phyloP scores from a whole-genome alignment of 2,329 filamentous ascomycete genomes.

The Chlorencoelia australis region DNA sequence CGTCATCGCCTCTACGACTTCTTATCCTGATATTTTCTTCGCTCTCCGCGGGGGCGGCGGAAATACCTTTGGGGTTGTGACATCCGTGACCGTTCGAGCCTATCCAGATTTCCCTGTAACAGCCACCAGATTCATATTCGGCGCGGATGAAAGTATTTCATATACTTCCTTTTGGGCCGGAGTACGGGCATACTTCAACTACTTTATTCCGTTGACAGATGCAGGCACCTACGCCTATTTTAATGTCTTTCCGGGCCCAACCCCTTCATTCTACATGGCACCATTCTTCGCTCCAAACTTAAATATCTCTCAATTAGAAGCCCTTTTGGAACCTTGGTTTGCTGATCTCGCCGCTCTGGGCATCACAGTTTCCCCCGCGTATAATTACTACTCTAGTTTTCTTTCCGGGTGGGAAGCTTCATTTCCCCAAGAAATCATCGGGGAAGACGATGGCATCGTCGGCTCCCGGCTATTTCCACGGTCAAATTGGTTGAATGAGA shows the following conservation, averaged over 20 bases:
- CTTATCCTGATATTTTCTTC: constrained; percentile 20
- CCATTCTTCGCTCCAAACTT: constrained; percentile 25
- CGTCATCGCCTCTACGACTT: constrained; percentile 12
- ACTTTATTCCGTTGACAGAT: constrained; percentile 32
- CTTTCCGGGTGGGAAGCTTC: constrained; percentile 28
- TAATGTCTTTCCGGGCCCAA: constrained; percentile 23
- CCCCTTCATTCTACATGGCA: constrained; percentile 6
- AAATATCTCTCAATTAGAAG: constrained; percentile 18
- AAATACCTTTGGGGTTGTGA: constrained; percentile 49
- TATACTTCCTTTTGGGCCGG: constrained; percentile 41
- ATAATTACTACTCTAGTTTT: constrained; percentile 21
- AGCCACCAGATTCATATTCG: constrained; percentile 35
- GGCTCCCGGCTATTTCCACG: constrained; percentile 34
- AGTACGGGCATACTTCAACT: constrained; percentile 38
- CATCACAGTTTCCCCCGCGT: constrained; percentile 16
- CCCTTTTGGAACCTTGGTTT: constrained; percentile 30
- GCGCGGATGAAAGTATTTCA: constrained; percentile 35
- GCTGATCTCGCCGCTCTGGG: constrained; percentile 25
- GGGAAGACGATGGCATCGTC: constrained; percentile 23
- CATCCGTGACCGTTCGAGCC: constrained; percentile 45
- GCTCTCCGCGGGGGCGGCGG: constrained; percentile 20
- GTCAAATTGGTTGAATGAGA: constrained; percentile 27
- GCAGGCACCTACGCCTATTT: constrained; percentile 24
- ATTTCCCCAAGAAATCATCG: constrained; percentile 31
- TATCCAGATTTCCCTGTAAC: constrained; percentile 30